These are phyloP conservation scores for Phylloporus scabripes DNA, from an alignment of 768 basidiomycete species.

Conservation along the genomic window DNA sequence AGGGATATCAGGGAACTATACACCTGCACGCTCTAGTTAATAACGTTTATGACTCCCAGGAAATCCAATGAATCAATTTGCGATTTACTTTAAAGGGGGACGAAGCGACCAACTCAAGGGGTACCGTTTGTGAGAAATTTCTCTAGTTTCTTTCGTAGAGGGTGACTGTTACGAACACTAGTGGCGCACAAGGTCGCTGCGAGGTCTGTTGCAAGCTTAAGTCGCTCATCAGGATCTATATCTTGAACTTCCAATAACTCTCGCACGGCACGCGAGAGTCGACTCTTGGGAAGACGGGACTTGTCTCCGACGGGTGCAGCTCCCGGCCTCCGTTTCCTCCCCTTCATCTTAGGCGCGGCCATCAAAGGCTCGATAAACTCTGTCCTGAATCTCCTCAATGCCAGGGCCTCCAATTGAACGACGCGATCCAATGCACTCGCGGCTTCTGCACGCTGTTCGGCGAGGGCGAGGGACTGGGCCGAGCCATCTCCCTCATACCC, in stretches of 20 bases:
- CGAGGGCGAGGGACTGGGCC: constrained; percentile 43
- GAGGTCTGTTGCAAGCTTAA: constrained; percentile 44
- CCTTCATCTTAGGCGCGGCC: constrained; percentile 58
- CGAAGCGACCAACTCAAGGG: constrained; percentile 1
- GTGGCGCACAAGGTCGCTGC: constrained; percentile 44
- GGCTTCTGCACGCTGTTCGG: constrained; percentile 70
- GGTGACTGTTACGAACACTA: constrained; percentile 59
- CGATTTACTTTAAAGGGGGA: constrained; percentile 1
- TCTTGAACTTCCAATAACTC: constrained; percentile 53
- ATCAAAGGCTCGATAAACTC: constrained; percentile 69
- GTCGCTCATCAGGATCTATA: constrained; percentile 42
- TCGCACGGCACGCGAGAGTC: constrained; percentile 63
- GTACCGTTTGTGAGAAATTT: constrained; percentile 38
- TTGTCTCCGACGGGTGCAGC: constrained; percentile 38
- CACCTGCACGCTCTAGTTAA: not conserved
- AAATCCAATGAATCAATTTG: constrained; percentile 3
- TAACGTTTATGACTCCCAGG: not conserved
- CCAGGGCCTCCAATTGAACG: constrained; percentile 58
- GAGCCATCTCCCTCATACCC: constrained; percentile 53
- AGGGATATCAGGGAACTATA: not conserved
- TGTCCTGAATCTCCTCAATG: constrained; percentile 64
- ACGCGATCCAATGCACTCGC: constrained; percentile 64
- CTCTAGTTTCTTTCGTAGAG: constrained; percentile 63
- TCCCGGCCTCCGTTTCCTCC: constrained; percentile 43
- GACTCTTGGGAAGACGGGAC: constrained; percentile 49